A percentile compares a stretch with the other conserved stretches of the same genome.
Conservation (phyloP, 371 early-diverging fungal genomes). For the Apophysomyces variabilis region DNA sequence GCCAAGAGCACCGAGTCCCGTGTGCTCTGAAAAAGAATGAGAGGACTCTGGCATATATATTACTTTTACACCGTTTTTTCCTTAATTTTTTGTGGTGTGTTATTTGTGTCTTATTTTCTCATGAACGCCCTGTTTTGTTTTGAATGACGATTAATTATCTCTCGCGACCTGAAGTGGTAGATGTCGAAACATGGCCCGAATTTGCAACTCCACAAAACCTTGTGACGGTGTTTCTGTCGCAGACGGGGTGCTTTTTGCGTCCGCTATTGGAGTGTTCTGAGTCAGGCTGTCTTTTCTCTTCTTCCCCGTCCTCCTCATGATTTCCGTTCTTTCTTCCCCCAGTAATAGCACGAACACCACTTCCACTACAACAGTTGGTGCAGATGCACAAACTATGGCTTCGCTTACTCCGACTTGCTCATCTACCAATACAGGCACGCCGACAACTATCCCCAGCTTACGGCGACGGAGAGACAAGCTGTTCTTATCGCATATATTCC, state of each 20-base stretch:
- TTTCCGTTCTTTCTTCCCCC: constrained; percentile 9
- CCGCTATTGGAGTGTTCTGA: constrained; percentile 1
- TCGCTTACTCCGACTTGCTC: constrained; percentile 7
- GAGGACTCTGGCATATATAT: too few relatives aligned
- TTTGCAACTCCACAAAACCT: not conserved
- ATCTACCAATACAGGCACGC: constrained; percentile 9
- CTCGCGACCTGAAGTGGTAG: too few relatives aligned
- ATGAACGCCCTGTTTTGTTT: too few relatives aligned
- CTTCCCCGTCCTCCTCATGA: constrained; percentile 10
- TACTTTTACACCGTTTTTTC: too few relatives aligned
- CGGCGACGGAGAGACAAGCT: constrained; percentile 22
- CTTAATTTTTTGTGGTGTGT: too few relatives aligned
- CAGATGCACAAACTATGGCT: constrained; percentile 5
- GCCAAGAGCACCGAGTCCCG: too few relatives aligned
- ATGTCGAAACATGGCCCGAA: too few relatives aligned
- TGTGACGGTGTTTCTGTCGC: constrained; percentile 8
- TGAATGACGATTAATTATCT: too few relatives aligned
- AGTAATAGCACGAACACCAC: not conserved
- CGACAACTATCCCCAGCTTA: constrained; percentile 14
- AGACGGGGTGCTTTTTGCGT: not conserved
- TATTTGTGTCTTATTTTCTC: too few relatives aligned
- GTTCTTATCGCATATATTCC: constrained; percentile 21
- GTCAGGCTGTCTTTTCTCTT: constrained; percentile 1
- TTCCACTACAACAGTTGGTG: not conserved
- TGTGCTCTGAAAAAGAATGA: too few relatives aligned